A percentile compares a stretch with the other conserved stretches of the same genome.
phyloP scores from a whole-genome alignment of 2,329 filamentous ascomycete genomes.

The Tolypocladium nubicola region DNA sequence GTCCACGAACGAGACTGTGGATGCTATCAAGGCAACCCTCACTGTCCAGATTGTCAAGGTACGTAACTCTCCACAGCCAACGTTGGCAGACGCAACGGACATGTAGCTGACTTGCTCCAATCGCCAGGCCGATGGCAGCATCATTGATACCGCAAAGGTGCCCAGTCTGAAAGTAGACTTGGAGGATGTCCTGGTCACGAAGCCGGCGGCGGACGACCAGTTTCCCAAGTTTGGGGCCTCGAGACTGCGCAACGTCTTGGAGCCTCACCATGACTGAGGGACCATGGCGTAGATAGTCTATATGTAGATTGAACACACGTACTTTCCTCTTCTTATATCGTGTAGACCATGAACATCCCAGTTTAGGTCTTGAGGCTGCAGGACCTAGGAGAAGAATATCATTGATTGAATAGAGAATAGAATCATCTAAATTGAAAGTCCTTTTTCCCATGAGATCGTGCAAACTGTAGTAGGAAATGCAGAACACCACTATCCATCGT shows the following conservation, averaged over 20 bases:
- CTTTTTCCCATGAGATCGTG: neutral
- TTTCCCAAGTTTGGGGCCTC: neutral
- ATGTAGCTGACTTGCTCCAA: neutral
- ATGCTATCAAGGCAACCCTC: neutral
- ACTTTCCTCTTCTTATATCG: neutral
- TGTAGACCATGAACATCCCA: neutral
- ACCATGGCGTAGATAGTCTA: neutral
- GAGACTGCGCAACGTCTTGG: neutral
- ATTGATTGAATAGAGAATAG: neutral
- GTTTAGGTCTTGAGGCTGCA: neutral
- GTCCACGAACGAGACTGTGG: neutral
- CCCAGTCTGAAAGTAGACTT: neutral
- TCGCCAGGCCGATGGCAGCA: neutral
- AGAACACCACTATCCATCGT: neutral
- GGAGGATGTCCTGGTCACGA: neutral
- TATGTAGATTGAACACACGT: neutral
- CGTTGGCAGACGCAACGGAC: neutral
- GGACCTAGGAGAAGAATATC: neutral
- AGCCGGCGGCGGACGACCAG: neutral
- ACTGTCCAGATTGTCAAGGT: neutral
- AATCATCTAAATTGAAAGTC: neutral
- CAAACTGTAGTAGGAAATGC: neutral
- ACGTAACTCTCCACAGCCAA: neutral
- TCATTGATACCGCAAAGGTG: neutral
- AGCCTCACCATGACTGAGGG: neutral